phyloP scores from a whole-genome alignment of 768 basidiomycete genomes.

The Punctularia strigosozonata region DNA sequence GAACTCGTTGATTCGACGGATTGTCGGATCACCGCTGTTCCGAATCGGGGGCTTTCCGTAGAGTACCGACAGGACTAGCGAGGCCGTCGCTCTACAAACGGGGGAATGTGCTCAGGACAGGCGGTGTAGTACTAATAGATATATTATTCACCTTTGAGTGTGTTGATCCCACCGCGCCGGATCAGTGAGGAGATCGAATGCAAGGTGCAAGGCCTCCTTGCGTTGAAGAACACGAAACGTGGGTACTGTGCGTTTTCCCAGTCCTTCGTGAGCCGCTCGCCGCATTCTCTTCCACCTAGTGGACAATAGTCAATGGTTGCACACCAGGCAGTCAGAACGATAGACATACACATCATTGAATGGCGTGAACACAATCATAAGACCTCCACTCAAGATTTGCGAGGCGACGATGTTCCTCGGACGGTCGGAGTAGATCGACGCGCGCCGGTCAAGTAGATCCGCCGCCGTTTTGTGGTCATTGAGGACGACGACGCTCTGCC shows the following conservation, averaged over 20 bases:
- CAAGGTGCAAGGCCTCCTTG: constrained; percentile 19
- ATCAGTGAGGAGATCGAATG: constrained; percentile 15
- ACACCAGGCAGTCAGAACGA: too few species aligned
- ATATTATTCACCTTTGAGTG: constrained; percentile 11
- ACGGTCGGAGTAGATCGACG: constrained; percentile 20
- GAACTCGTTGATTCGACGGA: constrained; percentile 15
- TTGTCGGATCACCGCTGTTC: constrained; percentile 7
- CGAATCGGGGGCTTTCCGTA: constrained; percentile 12
- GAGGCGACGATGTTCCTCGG: constrained; percentile 18
- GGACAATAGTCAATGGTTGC: too few species aligned
- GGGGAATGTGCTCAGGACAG: neutral
- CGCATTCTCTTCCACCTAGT: constrained; percentile 23
- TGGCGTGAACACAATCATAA: constrained; percentile 14
- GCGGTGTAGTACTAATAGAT: neutral
- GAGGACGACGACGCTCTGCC: constrained; percentile 9
- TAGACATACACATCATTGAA: constrained; percentile 13
- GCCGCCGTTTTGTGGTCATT: constrained; percentile 8
- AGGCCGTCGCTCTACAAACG: constrained; percentile 17
- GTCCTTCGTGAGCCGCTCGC: constrained; percentile 22
- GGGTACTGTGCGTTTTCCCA: constrained; percentile 13
- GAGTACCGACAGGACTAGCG: constrained; percentile 15
- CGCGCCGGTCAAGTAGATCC: constrained; percentile 6
- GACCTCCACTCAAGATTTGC: constrained; percentile 20
- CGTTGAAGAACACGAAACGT: constrained; percentile 16
- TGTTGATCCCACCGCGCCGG: constrained; percentile 20